Evolutionary conservation across 2,329 filamentous ascomycete species (phyloP).

Genomic region (Neonectria magnoliae): DNA sequence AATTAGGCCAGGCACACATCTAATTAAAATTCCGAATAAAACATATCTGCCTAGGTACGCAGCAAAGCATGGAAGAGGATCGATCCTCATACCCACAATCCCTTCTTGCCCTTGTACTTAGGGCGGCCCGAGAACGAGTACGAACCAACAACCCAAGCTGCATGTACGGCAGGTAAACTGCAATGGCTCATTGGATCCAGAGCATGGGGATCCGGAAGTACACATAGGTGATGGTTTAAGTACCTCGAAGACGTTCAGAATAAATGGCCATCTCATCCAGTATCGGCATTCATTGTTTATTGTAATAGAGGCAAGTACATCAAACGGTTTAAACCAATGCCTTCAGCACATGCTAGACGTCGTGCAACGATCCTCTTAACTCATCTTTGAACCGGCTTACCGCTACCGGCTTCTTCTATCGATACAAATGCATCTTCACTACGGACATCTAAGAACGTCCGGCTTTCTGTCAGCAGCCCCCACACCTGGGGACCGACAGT

Average conservation of each 20-base stretch:
- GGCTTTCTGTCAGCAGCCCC: background rate
- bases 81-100: too few relatives aligned
- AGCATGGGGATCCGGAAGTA: conserved; percentile 7
- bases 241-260: too few relatives aligned
- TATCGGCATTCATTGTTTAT: too few relatives aligned
- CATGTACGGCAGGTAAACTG: background rate
- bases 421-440: background rate
- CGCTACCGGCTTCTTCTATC: background rate
- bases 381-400: background rate
- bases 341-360: background rate
- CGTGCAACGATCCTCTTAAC: background rate
- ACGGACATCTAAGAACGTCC: background rate
- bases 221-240: background rate
- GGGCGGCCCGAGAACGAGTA: conserved; percentile 6
- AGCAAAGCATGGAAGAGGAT: background rate
- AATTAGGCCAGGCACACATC: too few relatives aligned
- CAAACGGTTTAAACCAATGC: background rate
- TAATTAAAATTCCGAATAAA: background rate
- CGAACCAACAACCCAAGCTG: background rate
- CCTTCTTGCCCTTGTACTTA: too few relatives aligned
- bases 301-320: background rate
- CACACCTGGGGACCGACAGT: background rate
- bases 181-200: background rate
- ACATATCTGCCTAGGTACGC: background rate
- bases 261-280: too few relatives aligned